A percentile compares a stretch with the other conserved stretches of the same genome.
Evolutionary conservation across 2,329 filamentous ascomycete species (phyloP).

Genomic region (Fusarium oligoseptatum): DNA sequence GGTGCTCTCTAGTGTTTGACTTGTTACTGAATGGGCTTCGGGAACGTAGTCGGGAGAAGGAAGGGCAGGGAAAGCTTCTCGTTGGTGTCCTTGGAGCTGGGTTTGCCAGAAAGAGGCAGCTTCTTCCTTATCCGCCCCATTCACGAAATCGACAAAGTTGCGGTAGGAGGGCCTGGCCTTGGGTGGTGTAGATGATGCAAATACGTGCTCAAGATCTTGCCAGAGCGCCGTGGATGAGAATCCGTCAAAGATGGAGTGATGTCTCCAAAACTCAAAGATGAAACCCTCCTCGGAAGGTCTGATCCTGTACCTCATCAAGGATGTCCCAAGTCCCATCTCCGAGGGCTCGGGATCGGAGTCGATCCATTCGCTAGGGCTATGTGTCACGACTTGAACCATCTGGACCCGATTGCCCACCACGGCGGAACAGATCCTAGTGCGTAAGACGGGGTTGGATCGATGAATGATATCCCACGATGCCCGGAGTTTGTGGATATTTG

Average conservation of each 20-base stretch:
- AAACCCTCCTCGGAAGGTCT: not conserved
- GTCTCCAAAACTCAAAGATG: not conserved
- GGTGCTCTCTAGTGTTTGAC: not conserved
- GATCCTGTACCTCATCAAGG: not conserved
- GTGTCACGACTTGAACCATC: not conserved
- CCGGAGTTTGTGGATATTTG: not conserved
- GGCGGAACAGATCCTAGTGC: not conserved
- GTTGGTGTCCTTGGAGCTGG: not conserved
- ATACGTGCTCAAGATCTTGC: not conserved
- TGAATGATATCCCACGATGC: not conserved
- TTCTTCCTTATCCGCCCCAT: not conserved
- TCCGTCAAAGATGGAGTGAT: constrained; percentile 1
- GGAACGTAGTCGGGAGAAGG: not conserved
- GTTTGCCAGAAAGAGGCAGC: not conserved
- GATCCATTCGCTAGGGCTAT: not conserved
- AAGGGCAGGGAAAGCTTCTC: not conserved
- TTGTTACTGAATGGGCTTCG: not conserved
- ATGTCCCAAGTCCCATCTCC: not conserved
- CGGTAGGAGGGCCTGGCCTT: not conserved
- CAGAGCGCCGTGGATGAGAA: not conserved
- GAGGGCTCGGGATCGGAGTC: not conserved
- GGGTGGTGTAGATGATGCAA: not conserved
- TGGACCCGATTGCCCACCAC: not conserved
- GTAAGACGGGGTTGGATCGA: not conserved
- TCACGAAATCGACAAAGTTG: not conserved